A percentile compares a stretch with the other conserved stretches of the same genome.
Evolutionary conservation across 495 filamentous ascomycete genomes (phyloP).

Genomic region (Neurospora sp.): DNA sequence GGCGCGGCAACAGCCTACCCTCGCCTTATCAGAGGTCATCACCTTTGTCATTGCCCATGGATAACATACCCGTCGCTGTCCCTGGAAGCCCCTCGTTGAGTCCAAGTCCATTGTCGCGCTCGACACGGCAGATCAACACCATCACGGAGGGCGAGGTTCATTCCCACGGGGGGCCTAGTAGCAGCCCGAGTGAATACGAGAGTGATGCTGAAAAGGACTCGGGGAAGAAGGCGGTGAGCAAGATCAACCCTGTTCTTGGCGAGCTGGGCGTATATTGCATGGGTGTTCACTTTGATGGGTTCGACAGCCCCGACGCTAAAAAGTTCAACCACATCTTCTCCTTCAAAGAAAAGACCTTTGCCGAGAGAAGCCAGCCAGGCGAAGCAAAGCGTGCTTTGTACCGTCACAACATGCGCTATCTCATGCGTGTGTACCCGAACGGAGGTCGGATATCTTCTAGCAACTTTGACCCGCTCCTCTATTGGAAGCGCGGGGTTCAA

Average conservation of each 20-base stretch:
- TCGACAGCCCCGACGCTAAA: conserved; percentile 64
- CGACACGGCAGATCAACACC: conserved; percentile 31
- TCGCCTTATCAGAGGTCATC: conserved; percentile 59
- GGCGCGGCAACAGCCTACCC: conserved; percentile 69
- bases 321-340: conserved; percentile 89
- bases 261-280: conserved; percentile 81
- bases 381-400: conserved; percentile 66
- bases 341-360: conserved; percentile 76
- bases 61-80: conserved; percentile 41
- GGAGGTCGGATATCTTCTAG: conserved; percentile 67
- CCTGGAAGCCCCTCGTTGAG: conserved; percentile 47
- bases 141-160: conserved; percentile 40
- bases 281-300: conserved; percentile 74
- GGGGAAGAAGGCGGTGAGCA: conserved; percentile 60
- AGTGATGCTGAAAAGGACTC: conserved; percentile 44
- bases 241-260: conserved; percentile 74
- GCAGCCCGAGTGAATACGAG: conserved; percentile 48
- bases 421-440: conserved; percentile 91
- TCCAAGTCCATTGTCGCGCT: conserved; percentile 25
- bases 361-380: conserved; percentile 58
- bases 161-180: conserved; percentile 33
- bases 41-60: conserved; percentile 37
- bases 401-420: conserved; percentile 78
- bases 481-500: conserved; percentile 91
- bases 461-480: conserved; percentile 86